Evolutionary conservation across 1,284 basidiomycete genomes (phyloP), one percentile per base, ranked within the genome.

Genomic region (Puccinia hordei): DNA sequence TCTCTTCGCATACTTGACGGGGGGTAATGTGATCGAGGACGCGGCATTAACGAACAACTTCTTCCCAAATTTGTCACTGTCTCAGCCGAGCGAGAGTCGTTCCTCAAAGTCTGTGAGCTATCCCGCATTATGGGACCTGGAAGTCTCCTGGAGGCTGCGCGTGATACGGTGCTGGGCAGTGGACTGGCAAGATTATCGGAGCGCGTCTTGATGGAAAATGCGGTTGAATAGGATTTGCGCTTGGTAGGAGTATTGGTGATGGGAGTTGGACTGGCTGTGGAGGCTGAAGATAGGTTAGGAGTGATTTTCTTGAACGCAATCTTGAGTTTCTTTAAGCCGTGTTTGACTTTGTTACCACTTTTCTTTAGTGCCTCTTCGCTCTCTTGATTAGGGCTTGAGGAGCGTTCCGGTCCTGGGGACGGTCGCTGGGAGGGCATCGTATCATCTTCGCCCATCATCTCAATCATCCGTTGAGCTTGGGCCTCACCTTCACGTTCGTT

Each of bases 271-370:
- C 38, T 44, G n/a, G 71, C 17, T 10, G 71, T 55, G 19, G 57
- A 66, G 33, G 78, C 41, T 33, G 77, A 72, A 1, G 68, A 63
- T 19, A 68, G 65, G 33, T 44, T 71, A 15, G 77, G 78, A 1
- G 78, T 73, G 10, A 80, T 69, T 68, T 80, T 80, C 41, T 73
- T 69, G 35, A 80, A 66, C 8, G 78, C 78, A 33, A 71, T 80
- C 57, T 80, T 80, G 30, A 80, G 57, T 80, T 80, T 80, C 61
- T 68, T 80, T 38, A 80, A 51, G 27, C 78, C 55, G 35, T 73
- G 68, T 35, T 80, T 80, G 33, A 80, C 69, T 73, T 73, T 65
- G 33, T 46, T 71, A 10, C 53, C 22, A 12, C 44, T 27, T 44
- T 68, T 80, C 65, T 73, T 73, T 15, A 49, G 2, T 38, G 33